Evolutionary conservation across 495 filamentous ascomycete species (phyloP), one percentile per base, ranked within the genome.

Genomic region (Recurvomyces mirabilis): DNA sequence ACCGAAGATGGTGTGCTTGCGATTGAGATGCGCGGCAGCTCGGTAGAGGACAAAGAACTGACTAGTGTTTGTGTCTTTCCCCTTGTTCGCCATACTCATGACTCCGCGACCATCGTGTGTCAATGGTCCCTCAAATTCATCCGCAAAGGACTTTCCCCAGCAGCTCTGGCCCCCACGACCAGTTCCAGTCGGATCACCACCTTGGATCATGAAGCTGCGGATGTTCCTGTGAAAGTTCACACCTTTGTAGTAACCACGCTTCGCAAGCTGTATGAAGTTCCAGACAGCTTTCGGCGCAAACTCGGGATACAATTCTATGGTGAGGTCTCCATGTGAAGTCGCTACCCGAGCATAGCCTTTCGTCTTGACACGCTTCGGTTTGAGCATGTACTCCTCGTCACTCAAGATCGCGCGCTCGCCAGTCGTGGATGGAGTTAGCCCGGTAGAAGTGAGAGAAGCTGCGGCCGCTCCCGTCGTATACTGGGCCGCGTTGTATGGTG

Each of bases 21-120:
- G 70, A 59, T 95, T 85, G 11, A 98, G 72, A 65, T 98, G 91
- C 56, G 77, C 75, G 0, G 78, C 73, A 1, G 81, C 70, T 15
- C 82, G 78, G 60, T 96, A 96, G 1, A 79, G 84, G 54, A 98
- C 82, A 67, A 98, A 98, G 60, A 96, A 98, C 65, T 98, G 91
- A 43, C 73, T 81, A 25, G 81, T 85, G 56, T 98, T 98, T 2
- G 93, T 96, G 49, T 96, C 87, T 51, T 94, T 94, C 21, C 91
- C 91, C 54, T 98, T 98, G 55, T 98, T 98, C 24, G 91, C 91
- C 91, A 98, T 66, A 21, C 41, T 47, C 20, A 67, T 41, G 1
- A 91, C 71, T 1, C 91, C 91, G 3, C 91, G 65, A 0, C 68
- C 60, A 55, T 89, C 79, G 54, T 95, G 89, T 20, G 75, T 76